Evolutionary conservation across 345 rosid species (phyloP).

Genomic region (Brassica napus): Da-Ae NC_063443.1:15392501-15393000

Average conservation of each 20-base stretch:
- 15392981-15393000: background rate
- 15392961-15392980: background rate
- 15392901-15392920: conserved; percentile 93
- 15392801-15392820: conserved; percentile 90
- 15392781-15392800: conserved; percentile 94
- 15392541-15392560: conserved; percentile 92
- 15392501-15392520: conserved; percentile 89
- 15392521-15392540: conserved; percentile 76
- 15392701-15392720: conserved; percentile 83
- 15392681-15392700: conserved; percentile 50
- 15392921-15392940: conserved; percentile 22
- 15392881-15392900: conserved; percentile 84
- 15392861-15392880: conserved; percentile 65
- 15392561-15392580: conserved; percentile 91
- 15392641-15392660: conserved; percentile 83
- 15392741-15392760: conserved; percentile 97
- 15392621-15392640: conserved; percentile 80
- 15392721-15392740: conserved; percentile 86
- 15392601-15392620: conserved; percentile 83
- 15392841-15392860: conserved; percentile 77
- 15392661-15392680: conserved; percentile 35
- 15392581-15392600: conserved; percentile 74
- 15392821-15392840: conserved; percentile 88
- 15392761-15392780: conserved; percentile 82
- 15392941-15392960: background rate